Base-by-base conservation (phyloP, 129 eudicot species). In the Arctium minus region DNA sequence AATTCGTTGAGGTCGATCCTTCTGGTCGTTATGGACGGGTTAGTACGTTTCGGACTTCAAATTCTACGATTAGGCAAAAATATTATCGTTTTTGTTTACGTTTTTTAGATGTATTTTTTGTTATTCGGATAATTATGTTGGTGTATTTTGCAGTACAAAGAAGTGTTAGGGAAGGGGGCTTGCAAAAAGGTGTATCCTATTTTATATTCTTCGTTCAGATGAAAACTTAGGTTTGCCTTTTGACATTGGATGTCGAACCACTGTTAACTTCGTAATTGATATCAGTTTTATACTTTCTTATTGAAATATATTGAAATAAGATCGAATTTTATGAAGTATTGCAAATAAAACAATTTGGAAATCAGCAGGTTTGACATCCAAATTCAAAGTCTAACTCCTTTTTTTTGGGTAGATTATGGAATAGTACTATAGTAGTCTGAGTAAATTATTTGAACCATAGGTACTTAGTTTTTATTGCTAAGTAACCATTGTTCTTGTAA, bases 1-100 rank as follows among this genome's bases (percentile, higher is more conserved):
- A 87, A 18, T 85, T 89, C 53, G 91, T 90, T 83, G 93, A 90
- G 83, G 79, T 90, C 78, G 93, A 90, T 85, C 93, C 93, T 22
- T 87, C 93, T 42, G 90, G 93, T 73, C 88, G 93, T 82, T 89
- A 89, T 80, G 93, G 93, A 80, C 82, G 91, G 76, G 93, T 90
- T 79, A 73, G 73, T 32, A 22, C 15, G 68, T 35, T 22, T 31
- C 70, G 6, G 17, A 44, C 84, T 78, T 56, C n/a, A 74, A 29
- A 39, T 3, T 86, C 39, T 73, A 35, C 77, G 37, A 22, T 8
- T 29, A 32, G 70, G 31, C 10, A 48, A 74, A 18, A 15, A 10
- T 0, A 3, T 18, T 56, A 48, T 77, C 38, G 6, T 11, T 79
- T 36, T 39, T 10, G 5, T 48, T 27, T 17, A 27, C 46, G 71